A percentile compares a stretch with the other conserved stretches of the same genome.
These are phyloP conservation scores for Lomentospora prolificans DNA, from an alignment of 2,329 filamentous ascomycete species.

Conservation along the genomic window DNA sequence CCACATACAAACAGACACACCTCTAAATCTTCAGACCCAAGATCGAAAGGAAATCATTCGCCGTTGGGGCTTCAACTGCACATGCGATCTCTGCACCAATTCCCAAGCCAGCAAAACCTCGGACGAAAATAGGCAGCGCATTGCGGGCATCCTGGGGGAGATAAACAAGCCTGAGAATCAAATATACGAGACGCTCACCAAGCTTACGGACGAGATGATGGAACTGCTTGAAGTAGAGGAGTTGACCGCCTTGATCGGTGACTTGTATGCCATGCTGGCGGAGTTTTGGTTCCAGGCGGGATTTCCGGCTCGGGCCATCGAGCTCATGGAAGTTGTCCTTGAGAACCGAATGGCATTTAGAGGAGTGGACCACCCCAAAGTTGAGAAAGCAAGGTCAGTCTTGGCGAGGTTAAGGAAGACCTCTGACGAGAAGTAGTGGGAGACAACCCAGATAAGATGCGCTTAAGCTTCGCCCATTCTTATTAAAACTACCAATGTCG, in stretches of 20 bases:
- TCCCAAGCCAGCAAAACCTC: slow-evolving; percentile 16
- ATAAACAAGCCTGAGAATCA: slow-evolving; percentile 15
- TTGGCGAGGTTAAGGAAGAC: not conserved
- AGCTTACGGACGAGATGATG: slow-evolving; percentile 16
- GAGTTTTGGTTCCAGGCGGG: slow-evolving; percentile 4
- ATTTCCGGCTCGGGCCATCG: not conserved
- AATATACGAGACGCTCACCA: slow-evolving; percentile 16
- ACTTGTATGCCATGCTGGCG: slow-evolving; percentile 19
- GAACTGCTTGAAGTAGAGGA: slow-evolving; percentile 17
- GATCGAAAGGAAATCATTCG: slow-evolving; percentile 15
- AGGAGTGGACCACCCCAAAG: not conserved
- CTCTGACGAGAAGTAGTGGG: not conserved
- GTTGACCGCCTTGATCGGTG: slow-evolving; percentile 16
- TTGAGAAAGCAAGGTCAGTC: not conserved
- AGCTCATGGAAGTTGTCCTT: not conserved
- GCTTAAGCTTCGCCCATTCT: too few relatives aligned
- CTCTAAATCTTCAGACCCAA: slow-evolving; percentile 11
- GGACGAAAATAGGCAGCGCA: slow-evolving; percentile 18
- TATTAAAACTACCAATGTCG: too few relatives aligned
- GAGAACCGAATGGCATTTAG: not conserved
- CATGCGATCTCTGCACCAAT: slow-evolving; percentile 19
- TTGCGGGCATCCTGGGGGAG: slow-evolving; percentile 14
- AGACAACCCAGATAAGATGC: too few relatives aligned
- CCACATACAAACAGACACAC: slow-evolving; percentile 8
- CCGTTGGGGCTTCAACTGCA: slow-evolving; percentile 21